Evolutionary conservation across 345 rosid genomes (phyloP), one percentile per base, ranked within the genome.

Genomic region (Turritis glabra): DNA sequence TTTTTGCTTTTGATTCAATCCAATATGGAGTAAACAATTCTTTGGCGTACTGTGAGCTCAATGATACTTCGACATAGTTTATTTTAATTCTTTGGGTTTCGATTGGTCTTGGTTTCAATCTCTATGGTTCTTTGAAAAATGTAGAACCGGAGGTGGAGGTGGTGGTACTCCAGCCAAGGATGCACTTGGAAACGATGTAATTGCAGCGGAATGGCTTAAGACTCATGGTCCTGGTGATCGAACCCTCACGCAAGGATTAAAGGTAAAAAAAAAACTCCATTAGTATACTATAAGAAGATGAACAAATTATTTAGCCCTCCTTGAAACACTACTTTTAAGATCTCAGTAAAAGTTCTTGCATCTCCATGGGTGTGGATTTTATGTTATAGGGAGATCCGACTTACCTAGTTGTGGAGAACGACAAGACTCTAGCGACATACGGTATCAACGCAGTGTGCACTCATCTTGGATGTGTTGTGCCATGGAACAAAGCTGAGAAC

Each of bases 391-490:
- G 99, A 77, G 99, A 92, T 63, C 97, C 99, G 0, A 95, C 99
- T 60, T 92, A 95, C 87, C 93, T 92, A 26, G 96, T 95, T 40
- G 97, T 94, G 73, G 95, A 91, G 89, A 91, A 91, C 44, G 93
- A 89, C 78, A 81, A 67, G 77, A 89, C 89, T 3, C 91, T 89
- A 29, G 97, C 97, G 1, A 86, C 95, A 6, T 91, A 77, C 46
- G 98, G 87, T 51, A 91, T 94, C 14, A 91, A 91, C 18, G 97
- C 78, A 0, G 97, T 94, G 53, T 94, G 98, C 82, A 91, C 98
- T 35, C 98, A 91, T 21, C 94, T 94, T 61, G 98, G 98, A 41
- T 93, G 98, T 74, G 97, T 93, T 29, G 98, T 91, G 65, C 97
- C 98, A 14, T 91, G 84, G 80, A 91, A 94, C 79, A n/a, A 70